Conservation (phyloP, 805 yeast genomes). For the Barnettozyma californica region DNA sequence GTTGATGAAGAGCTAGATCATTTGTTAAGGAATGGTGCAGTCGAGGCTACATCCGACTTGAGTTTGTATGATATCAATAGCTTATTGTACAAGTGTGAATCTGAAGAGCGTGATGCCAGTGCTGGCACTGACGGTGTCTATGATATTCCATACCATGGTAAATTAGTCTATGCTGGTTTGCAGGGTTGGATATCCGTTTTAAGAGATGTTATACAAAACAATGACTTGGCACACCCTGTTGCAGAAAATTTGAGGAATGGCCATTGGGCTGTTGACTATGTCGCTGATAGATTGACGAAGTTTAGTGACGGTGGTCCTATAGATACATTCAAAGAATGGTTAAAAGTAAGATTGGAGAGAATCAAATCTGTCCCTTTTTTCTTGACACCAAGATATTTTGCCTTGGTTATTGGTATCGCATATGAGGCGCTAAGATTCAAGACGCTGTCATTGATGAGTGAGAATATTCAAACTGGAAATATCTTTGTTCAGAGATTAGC, state of each 20-base stretch:
- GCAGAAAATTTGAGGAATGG: conserved; percentile 80
- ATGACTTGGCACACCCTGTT: conserved; percentile 80
- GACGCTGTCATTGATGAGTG: conserved; percentile 53
- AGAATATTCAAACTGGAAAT: conserved; percentile 53
- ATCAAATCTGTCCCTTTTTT: conserved; percentile 69
- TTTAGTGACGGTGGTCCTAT: conserved; percentile 46
- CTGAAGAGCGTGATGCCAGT: conserved; percentile 82
- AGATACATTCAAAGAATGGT: conserved; percentile 60
- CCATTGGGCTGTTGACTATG: conserved; percentile 82
- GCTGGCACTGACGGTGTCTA: conserved; percentile 71
- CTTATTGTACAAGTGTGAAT: conserved; percentile 69
- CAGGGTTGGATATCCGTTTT: conserved; percentile 87
- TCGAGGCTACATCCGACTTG: conserved; percentile 61
- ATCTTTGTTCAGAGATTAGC: conserved; percentile 76
- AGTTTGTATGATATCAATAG: conserved; percentile 68
- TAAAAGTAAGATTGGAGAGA: conserved; percentile 55
- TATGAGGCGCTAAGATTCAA: conserved; percentile 75
- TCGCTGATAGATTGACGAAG: conserved; percentile 54
- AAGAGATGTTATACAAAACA: conserved; percentile 53
- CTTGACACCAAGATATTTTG: conserved; percentile 82
- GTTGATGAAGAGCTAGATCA: conserved; percentile 63
- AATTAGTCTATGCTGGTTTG: conserved; percentile 78
- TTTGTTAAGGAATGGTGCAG: conserved; percentile 68
- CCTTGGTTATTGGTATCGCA: conserved; percentile 73
- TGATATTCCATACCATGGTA: conserved; percentile 67